Percentiles rank a stretch among this genome's conserved stretches.
Conservation (phyloP, 1,284 basidiomycete genomes). For the Austroboletus novae-zelandiae region DNA sequence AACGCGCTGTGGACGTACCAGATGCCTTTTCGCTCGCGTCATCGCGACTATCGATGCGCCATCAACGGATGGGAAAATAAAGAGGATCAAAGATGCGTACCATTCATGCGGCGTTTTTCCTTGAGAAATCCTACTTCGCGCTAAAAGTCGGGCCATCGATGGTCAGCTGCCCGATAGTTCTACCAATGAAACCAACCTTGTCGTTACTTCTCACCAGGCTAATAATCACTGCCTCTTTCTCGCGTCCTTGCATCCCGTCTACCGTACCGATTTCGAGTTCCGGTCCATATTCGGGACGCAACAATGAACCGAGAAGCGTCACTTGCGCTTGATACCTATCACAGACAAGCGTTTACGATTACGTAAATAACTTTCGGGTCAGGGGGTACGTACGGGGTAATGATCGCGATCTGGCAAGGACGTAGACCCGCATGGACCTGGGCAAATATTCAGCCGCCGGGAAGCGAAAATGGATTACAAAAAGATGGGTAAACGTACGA, state of each 20-base stretch:
- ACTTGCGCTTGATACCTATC: constrained; percentile 88
- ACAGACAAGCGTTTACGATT: background rate
- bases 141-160: constrained; percentile 31
- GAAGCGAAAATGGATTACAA: background rate
- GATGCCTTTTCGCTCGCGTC: constrained; percentile 89
- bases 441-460: too few species aligned
- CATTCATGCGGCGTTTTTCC: constrained; percentile 88
- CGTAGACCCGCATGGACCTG: constrained; percentile 71
- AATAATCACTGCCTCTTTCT: constrained; percentile 88
- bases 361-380: too few species aligned
- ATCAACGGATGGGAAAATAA: background rate
- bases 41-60: constrained; percentile 67
- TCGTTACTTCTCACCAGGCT: constrained; percentile 88
- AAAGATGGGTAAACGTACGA: constrained; percentile 55
- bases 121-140: constrained; percentile 90
- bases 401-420: constrained; percentile 80
- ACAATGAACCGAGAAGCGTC: constrained; percentile 67
- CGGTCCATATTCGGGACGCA: constrained; percentile 66
- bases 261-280: constrained; percentile 87
- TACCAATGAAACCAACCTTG: constrained; percentile 40
- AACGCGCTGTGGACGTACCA: constrained; percentile 45
- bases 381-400: constrained; percentile 65
- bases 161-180: background rate
- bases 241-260: constrained; percentile 92
- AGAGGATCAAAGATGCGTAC: constrained; percentile 36